A percentile compares a stretch with the other conserved stretches of the same genome.
phyloP scores from a whole-genome alignment of 1,139 yeast species.

The Pichia inconspicua region DNA sequence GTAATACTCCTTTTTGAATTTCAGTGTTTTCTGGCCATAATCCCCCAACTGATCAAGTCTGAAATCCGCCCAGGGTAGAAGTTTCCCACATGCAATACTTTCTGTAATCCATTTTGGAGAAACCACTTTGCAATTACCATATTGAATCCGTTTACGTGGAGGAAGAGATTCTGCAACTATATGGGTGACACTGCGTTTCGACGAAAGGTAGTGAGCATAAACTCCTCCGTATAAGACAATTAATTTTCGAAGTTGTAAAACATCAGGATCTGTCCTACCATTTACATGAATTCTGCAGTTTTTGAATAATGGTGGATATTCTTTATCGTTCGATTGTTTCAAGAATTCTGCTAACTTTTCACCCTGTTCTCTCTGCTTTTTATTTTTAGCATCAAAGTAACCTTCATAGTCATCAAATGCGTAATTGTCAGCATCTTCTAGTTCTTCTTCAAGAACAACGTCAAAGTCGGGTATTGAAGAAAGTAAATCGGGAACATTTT shows the following conservation, averaged over 20 bases:
- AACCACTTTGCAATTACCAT: constrained; percentile 64
- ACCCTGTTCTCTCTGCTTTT: constrained; percentile 65
- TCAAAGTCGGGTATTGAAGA: not conserved
- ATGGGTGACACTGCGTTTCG: constrained; percentile 74
- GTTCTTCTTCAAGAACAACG: constrained; percentile 2
- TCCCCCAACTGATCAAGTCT: constrained; percentile 31
- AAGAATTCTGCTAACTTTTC: constrained; percentile 45
- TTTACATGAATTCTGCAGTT: constrained; percentile 69
- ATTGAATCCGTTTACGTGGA: constrained; percentile 63
- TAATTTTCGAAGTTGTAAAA: constrained; percentile 60
- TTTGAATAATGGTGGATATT: constrained; percentile 41
- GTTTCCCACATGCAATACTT: constrained; percentile 38
- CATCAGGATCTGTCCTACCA: constrained; percentile 78
- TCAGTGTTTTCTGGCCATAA: constrained; percentile 11
- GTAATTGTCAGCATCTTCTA: constrained; percentile 32
- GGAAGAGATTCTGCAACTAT: constrained; percentile 75
- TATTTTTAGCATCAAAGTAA: constrained; percentile 60
- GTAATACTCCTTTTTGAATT: not conserved
- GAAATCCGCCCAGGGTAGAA: constrained; percentile 65
- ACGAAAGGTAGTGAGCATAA: constrained; percentile 58
- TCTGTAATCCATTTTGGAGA: constrained; percentile 78
- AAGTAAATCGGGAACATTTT: not conserved
- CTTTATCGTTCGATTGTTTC: constrained; percentile 25
- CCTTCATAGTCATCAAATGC: constrained; percentile 64
- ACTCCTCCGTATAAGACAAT: constrained; percentile 76